These are phyloP conservation scores for Daedaleopsis nitida DNA, from an alignment of 768 basidiomycete species.

Conservation along the genomic window DNA sequence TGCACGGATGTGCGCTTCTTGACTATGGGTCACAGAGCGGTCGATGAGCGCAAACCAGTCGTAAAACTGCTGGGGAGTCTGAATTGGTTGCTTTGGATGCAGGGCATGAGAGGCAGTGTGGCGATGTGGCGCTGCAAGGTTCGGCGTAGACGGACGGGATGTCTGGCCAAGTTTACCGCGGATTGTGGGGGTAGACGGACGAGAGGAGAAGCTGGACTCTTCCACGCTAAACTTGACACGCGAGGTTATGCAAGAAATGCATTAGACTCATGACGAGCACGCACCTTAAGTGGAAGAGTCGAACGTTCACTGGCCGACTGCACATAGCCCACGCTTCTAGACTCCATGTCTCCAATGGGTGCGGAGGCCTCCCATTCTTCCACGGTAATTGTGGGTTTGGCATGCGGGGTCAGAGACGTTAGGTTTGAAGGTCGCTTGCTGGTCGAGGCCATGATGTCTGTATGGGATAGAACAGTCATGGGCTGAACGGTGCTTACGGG, in stretches of 20 bases:
- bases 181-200: slow-evolving; percentile 48
- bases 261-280: slow-evolving; percentile 13
- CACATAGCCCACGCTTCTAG: slow-evolving; percentile 62
- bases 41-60: slow-evolving; percentile 95
- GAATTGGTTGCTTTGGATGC: slow-evolving; percentile 76
- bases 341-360: slow-evolving; percentile 70
- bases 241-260: slow-evolving; percentile 1
- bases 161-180: slow-evolving; percentile 25
- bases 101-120: slow-evolving; percentile 48
- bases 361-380: slow-evolving; percentile 93
- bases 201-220: slow-evolving; percentile 39
- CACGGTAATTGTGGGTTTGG: slow-evolving; percentile 57
- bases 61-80: slow-evolving; percentile 94
- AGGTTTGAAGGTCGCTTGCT: slow-evolving; percentile 9
- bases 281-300: slow-evolving; percentile 78
- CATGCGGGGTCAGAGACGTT: slow-evolving; percentile 30
- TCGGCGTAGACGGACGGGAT: slow-evolving; percentile 32
- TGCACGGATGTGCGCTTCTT: slow-evolving; percentile 89
- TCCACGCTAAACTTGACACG: slow-evolving; percentile 43
- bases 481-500: not conserved
- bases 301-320: slow-evolving; percentile 61
- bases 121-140: slow-evolving; percentile 11
- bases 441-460: not conserved
- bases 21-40: slow-evolving; percentile 86
- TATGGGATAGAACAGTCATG: not conserved